Evolutionary conservation across 2,329 filamentous ascomycete genomes (phyloP), one percentile per base, ranked within the genome.

Genomic region (Leptodontidium sp.): DNA sequence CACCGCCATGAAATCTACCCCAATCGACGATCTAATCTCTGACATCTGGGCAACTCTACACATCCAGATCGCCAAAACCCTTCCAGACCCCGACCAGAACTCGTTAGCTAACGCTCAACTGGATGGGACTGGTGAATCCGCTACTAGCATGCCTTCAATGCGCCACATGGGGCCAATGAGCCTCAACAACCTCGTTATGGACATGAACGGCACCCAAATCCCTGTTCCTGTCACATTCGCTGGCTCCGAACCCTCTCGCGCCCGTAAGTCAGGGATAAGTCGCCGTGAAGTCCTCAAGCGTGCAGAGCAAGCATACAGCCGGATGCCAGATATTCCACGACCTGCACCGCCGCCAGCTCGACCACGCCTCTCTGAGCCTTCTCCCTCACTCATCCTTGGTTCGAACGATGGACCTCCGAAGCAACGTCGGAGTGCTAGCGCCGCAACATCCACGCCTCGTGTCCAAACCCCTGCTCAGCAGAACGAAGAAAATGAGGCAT

Each of bases 1-100:
- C 58, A 29, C 26, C 26, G 85, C 97, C 8, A 96, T 97, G 87
- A 98, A 97, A 80, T 87, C 91, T 0, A 87, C 89, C 0, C 85
- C 90, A 11, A 95, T 98, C 55, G 96, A 99, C 75, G 96, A 99
- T 76, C 86, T 98, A n/a, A 92, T 98, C 72, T 92, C 91, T 26
- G 96, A 99, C 80, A 90, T 92, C 61, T 99, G 97, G 79, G 91
- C 93, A 0, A 86, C 89, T 61, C 83, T 97, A 17, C 96, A 93
- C 77, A 84, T 86, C 21, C 87, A 90, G 38, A 82, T 94, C 61
- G 88, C 88, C 1, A 86, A 86, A 52, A 84, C 83, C 3, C 80
- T 93, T 2, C 86, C 87, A 0, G 70, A 70, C 11, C 73, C 74
- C 29, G 71, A 73, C 17, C 67, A 67, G 2, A 29, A 65, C 83